phyloP scores from a whole-genome alignment of 1,284 basidiomycete species.

The Ustilago xerochloae region DNA sequence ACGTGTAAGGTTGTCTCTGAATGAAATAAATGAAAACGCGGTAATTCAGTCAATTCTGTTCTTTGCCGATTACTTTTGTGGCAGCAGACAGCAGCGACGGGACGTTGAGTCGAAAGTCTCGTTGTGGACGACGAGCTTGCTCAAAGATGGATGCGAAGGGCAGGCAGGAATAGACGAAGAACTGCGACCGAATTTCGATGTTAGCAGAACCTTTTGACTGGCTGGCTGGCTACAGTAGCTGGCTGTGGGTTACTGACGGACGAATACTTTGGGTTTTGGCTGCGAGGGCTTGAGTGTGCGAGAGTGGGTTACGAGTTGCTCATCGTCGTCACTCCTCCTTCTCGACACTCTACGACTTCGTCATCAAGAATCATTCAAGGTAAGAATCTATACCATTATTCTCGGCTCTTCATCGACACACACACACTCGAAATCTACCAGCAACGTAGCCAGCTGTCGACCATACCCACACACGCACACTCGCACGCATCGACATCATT shows the following conservation, averaged over 20 bases:
- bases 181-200: too few species aligned
- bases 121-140: too few species aligned
- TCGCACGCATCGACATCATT: background rate
- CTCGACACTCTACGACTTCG: constrained; percentile 41
- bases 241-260: background rate
- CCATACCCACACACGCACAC: background rate
- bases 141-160: too few species aligned
- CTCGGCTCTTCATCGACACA: background rate
- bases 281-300: background rate
- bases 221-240: background rate
- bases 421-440: constrained; percentile 13
- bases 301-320: constrained; percentile 9
- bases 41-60: too few species aligned
- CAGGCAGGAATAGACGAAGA: too few species aligned
- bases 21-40: too few species aligned
- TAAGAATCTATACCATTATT: constrained; percentile 24
- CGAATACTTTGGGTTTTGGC: background rate
- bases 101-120: too few species aligned
- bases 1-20: too few species aligned
- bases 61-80: too few species aligned
- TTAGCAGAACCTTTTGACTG: too few species aligned
- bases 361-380: constrained; percentile 55
- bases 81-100: too few species aligned
- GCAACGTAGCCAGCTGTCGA: constrained; percentile 20
- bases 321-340: constrained; percentile 29